These are phyloP conservation scores for Dysphania ambrosioides DNA, from an alignment of 148 eudicot genomes.

Conservation along the genomic window DNA sequence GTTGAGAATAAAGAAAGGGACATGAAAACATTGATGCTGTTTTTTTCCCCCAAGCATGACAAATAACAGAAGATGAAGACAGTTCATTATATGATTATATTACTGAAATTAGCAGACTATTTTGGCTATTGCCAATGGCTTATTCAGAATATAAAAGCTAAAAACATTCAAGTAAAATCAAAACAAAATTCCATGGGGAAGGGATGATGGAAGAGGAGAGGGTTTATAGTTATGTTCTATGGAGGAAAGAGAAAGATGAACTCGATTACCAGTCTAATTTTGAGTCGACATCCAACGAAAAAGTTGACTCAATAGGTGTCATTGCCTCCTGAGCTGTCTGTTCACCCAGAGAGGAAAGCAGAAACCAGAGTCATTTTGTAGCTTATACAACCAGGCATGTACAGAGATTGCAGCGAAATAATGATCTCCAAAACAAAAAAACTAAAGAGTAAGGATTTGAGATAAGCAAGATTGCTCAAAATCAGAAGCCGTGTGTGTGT, in stretches of 20 bases:
- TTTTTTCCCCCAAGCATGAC: not conserved
- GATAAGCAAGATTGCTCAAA: not conserved
- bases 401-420: not conserved
- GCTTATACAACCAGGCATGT: not conserved
- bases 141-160: not conserved
- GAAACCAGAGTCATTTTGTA: not conserved
- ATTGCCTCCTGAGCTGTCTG: slow-evolving; percentile 99
- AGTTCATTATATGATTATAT: not conserved
- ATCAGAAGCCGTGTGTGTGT: slow-evolving; percentile 7
- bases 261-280: slow-evolving; percentile 76
- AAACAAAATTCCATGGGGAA: not conserved
- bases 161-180: not conserved
- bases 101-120: not conserved
- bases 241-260: slow-evolving; percentile 12
- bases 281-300: slow-evolving; percentile 87
- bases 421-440: not conserved
- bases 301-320: slow-evolving; percentile 96
- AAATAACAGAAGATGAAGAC: not conserved
- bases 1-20: too few species aligned
- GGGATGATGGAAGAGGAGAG: too few species aligned
- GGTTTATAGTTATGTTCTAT: too few species aligned
- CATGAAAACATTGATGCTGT: not conserved
- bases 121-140: not conserved
- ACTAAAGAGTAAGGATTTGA: not conserved
- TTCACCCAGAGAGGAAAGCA: slow-evolving; percentile 19